Percentiles rank a stretch among this genome's conserved stretches.
These are phyloP conservation scores for Sclerotinia trifoliorum DNA, from an alignment of 2,329 filamentous ascomycete genomes.

Conservation along the genomic window DNA sequence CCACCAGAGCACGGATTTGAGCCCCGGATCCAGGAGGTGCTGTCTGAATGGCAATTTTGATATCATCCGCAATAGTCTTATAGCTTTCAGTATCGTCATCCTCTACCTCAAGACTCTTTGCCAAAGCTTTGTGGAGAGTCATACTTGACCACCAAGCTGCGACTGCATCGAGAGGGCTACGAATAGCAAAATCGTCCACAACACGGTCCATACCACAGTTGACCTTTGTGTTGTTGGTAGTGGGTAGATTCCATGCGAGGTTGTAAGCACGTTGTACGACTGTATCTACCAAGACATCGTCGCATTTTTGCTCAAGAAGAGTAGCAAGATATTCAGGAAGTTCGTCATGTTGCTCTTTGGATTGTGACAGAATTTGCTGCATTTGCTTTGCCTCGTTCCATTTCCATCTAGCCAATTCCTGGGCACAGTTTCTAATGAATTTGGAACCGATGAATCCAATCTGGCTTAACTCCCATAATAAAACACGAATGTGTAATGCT, in stretches of 20 bases:
- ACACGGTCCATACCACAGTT: constrained; percentile 79
- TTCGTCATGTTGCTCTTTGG: constrained; percentile 51
- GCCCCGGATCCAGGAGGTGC: constrained; percentile 78
- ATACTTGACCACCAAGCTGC: constrained; percentile 88
- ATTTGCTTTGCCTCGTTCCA: constrained; percentile 80
- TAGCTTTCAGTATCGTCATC: constrained; percentile 48
- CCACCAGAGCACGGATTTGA: constrained; percentile 58
- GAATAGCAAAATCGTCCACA: constrained; percentile 79
- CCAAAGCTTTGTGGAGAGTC: constrained; percentile 67
- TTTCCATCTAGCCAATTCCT: constrained; percentile 69
- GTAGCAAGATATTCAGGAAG: constrained; percentile 74
- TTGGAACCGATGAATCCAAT: constrained; percentile 63
- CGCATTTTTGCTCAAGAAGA: constrained; percentile 75
- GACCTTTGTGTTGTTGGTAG: constrained; percentile 61
- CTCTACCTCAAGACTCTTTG: constrained; percentile 57
- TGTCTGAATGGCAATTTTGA: constrained; percentile 67
- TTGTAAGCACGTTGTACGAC: constrained; percentile 87
- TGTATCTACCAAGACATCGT: constrained; percentile 73
- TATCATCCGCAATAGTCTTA: constrained; percentile 47
- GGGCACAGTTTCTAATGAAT: constrained; percentile 66
- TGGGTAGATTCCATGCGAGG: constrained; percentile 81
- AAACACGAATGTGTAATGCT: constrained; percentile 83
- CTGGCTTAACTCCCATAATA: constrained; percentile 75
- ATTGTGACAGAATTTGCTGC: constrained; percentile 49
- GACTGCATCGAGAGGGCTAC: constrained; percentile 83